Evolutionary conservation across 164 flowering plant species (phyloP).

Genomic region (Tetracentron sinense): DNA sequence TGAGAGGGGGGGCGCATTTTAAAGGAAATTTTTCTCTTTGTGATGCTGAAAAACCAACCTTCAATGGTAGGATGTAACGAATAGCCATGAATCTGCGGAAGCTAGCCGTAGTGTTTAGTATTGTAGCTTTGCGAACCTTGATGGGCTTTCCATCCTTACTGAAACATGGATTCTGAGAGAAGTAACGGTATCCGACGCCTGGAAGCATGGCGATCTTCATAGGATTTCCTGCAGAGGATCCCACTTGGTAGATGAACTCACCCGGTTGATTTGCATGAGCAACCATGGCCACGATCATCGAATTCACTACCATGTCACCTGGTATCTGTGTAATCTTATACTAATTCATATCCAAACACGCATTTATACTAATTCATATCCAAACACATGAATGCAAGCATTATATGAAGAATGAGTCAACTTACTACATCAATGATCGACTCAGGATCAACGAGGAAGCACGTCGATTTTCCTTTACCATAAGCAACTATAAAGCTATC

Average conservation of each 20-base stretch:
- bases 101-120: slow-evolving; percentile 34
- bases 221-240: slow-evolving; percentile 58
- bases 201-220: slow-evolving; percentile 13
- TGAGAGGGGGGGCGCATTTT: too few relatives aligned
- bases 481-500: slow-evolving; percentile 56
- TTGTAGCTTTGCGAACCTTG: slow-evolving; percentile 28
- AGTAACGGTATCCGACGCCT: slow-evolving; percentile 32
- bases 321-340: slow-evolving; percentile 53
- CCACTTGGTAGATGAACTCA: slow-evolving; percentile 50
- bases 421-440: slow-evolving; percentile 54
- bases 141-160: slow-evolving; percentile 52
- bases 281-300: slow-evolving; percentile 54
- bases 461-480: slow-evolving; percentile 60
- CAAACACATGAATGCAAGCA: not conserved
- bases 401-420: slow-evolving; percentile 4
- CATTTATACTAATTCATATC: too few relatives aligned
- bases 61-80: slow-evolving; percentile 45
- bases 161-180: slow-evolving; percentile 47
- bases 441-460: slow-evolving; percentile 47
- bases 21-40: too few relatives aligned
- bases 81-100: slow-evolving; percentile 50
- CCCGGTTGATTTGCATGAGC: slow-evolving; percentile 38
- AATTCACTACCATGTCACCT: slow-evolving; percentile 85
- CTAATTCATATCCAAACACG: not conserved
- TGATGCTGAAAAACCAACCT: too few relatives aligned